Percentiles rank a stretch among this genome's conserved stretches.
Evolutionary conservation across 768 basidiomycete genomes (phyloP).

Genomic region (Lanmaoa rubissima): DNA sequence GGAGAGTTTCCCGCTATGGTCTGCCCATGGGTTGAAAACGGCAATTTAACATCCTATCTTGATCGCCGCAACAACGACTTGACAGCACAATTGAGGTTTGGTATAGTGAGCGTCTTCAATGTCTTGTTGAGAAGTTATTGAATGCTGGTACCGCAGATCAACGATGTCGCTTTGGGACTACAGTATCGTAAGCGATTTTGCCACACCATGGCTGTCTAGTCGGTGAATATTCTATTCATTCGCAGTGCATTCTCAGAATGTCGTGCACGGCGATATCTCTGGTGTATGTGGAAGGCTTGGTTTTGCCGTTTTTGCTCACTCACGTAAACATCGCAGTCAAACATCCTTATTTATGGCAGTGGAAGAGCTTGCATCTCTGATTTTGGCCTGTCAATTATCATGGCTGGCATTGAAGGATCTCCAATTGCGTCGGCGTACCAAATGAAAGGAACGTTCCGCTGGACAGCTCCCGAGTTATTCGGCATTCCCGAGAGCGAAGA

Average conservation of each 20-base stretch:
- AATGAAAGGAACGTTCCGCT: conserved; percentile 42
- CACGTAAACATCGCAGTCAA: conserved; percentile 30
- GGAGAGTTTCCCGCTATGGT: conserved; percentile 34
- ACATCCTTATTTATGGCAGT: conserved; percentile 43
- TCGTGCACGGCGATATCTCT: conserved; percentile 29
- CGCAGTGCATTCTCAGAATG: conserved; percentile 19
- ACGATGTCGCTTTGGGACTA: conserved; percentile 27
- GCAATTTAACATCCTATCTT: conserved; percentile 25
- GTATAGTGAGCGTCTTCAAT: conserved; percentile 11
- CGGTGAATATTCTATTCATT: not conserved
- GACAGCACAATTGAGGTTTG: conserved; percentile 9
- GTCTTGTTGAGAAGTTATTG: not conserved
- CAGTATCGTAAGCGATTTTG: conserved; percentile 22
- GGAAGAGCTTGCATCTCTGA: conserved; percentile 44
- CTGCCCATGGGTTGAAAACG: conserved; percentile 34
- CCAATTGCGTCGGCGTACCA: conserved; percentile 33
- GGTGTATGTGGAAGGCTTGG: conserved; percentile 20
- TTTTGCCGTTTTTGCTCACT: not conserved
- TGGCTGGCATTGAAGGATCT: conserved; percentile 33
- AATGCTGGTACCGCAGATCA: conserved; percentile 13
- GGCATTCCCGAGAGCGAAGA: not conserved
- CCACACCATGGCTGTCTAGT: not conserved
- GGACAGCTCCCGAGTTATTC: conserved; percentile 47
- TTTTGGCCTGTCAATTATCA: conserved; percentile 45
- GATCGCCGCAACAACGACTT: conserved; percentile 12